Evolutionary conservation across 2,329 filamentous ascomycete species (phyloP).

Genomic region (Phyllosticta capitalensis): DNA sequence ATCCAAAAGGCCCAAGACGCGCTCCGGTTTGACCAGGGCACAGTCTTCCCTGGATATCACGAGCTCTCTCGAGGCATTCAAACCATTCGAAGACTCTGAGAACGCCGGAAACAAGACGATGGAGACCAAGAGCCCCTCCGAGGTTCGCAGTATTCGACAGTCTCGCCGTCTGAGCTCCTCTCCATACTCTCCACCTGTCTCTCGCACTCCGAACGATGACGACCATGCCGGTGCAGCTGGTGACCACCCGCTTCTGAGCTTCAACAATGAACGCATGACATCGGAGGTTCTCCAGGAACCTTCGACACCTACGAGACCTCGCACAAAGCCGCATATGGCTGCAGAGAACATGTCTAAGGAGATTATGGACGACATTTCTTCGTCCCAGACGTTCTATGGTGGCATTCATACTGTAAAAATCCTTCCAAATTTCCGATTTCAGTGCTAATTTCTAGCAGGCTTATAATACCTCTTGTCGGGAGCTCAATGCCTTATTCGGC

Average conservation of each 20-base stretch:
- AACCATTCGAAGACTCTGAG: neutral
- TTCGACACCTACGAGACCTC: too few relatives aligned
- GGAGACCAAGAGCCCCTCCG: too few relatives aligned
- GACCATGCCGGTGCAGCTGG: too few relatives aligned
- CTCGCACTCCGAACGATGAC: too few relatives aligned
- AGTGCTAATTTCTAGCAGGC: neutral
- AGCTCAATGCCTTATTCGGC: neutral
- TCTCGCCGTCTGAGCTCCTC: neutral
- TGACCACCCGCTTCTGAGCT: too few relatives aligned
- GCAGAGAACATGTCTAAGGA: neutral
- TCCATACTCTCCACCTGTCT: too few relatives aligned
- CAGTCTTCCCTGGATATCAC: neutral
- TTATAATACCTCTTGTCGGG: neutral
- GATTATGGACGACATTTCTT: neutral
- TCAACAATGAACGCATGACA: too few relatives aligned
- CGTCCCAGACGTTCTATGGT: neutral
- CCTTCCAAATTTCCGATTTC: neutral
- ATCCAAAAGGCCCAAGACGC: neutral
- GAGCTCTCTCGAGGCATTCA: neutral
- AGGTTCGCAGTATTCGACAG: too few relatives aligned
- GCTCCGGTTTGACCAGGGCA: neutral
- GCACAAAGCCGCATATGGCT: too few relatives aligned
- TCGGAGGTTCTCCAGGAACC: too few relatives aligned
- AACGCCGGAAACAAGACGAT: neutral
- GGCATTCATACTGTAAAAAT: neutral